These are phyloP conservation scores for Hericium erinaceus DNA, from an alignment of 768 basidiomycete species.

Conservation along the genomic window DNA sequence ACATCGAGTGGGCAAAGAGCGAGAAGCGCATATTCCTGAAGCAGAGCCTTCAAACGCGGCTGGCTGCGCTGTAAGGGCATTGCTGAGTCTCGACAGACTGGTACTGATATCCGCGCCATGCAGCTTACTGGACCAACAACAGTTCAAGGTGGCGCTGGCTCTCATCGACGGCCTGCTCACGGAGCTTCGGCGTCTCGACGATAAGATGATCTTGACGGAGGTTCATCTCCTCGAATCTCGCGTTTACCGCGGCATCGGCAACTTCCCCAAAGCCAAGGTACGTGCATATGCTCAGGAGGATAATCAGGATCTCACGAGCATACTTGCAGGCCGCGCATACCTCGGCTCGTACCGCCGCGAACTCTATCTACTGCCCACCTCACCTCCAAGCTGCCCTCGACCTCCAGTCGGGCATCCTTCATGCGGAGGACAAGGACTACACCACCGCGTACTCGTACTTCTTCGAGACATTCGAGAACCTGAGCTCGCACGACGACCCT, in stretches of 20 bases:
- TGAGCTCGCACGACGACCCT: constrained; percentile 59
- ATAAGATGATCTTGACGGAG: constrained; percentile 96
- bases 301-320: neutral
- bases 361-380: constrained; percentile 89
- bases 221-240: constrained; percentile 91
- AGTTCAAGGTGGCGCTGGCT: constrained; percentile 69
- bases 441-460: constrained; percentile 97
- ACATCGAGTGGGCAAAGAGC: constrained; percentile 83
- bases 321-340: constrained; percentile 69
- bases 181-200: constrained; percentile 88
- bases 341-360: constrained; percentile 86
- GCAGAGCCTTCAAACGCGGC: constrained; percentile 84
- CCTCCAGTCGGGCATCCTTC: constrained; percentile 71
- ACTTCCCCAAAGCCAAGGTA: constrained; percentile 86
- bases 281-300: constrained; percentile 7
- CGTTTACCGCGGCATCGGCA: constrained; percentile 83
- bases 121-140: constrained; percentile 66
- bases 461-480: constrained; percentile 91
- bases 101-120: constrained; percentile 5
- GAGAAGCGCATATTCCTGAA: constrained; percentile 96
- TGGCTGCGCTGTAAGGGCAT: constrained; percentile 56
- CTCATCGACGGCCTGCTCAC: constrained; percentile 83
- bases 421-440: constrained; percentile 97
- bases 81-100: neutral
- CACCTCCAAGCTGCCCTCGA: constrained; percentile 53